Evolutionary conservation across 805 yeast species (phyloP).

Genomic region (Starmerella potacharoeniae): DNA sequence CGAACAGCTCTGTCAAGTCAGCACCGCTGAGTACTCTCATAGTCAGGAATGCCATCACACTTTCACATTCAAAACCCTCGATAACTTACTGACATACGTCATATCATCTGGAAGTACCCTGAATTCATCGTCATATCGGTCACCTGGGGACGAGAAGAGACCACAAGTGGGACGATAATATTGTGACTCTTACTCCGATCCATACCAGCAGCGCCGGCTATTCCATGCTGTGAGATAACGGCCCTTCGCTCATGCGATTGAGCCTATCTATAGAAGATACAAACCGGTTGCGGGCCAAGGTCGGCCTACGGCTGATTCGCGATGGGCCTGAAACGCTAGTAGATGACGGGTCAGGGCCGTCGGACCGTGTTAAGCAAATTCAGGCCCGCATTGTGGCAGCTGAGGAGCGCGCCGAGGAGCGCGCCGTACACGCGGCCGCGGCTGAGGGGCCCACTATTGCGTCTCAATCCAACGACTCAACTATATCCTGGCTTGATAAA

Average conservation of each 20-base stretch:
- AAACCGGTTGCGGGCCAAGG: slow-evolving; percentile 38
- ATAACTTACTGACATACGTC: too few species aligned
- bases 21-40: too few species aligned
- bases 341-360: slow-evolving; percentile 28
- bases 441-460: not conserved
- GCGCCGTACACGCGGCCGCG: not conserved
- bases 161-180: not conserved
- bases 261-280: slow-evolving; percentile 42
- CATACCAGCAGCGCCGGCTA: not conserved
- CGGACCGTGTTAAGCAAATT: slow-evolving; percentile 20
- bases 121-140: too few species aligned
- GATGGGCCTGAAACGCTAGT: slow-evolving; percentile 27
- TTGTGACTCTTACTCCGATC: not conserved
- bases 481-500: not conserved
- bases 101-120: too few species aligned
- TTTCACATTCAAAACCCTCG: too few species aligned
- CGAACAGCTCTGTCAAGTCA: too few species aligned
- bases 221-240: too few species aligned
- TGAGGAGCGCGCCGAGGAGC: not conserved
- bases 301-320: slow-evolving; percentile 45
- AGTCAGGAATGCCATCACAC: too few species aligned
- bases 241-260: slow-evolving; percentile 13
- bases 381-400: slow-evolving; percentile 24
- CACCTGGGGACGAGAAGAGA: not conserved
- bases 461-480: not conserved